A percentile compares a stretch with the other conserved stretches of the same genome.
phyloP scores from a whole-genome alignment of 805 yeast species.

The Crinitomyces ghanaensis region DNA sequence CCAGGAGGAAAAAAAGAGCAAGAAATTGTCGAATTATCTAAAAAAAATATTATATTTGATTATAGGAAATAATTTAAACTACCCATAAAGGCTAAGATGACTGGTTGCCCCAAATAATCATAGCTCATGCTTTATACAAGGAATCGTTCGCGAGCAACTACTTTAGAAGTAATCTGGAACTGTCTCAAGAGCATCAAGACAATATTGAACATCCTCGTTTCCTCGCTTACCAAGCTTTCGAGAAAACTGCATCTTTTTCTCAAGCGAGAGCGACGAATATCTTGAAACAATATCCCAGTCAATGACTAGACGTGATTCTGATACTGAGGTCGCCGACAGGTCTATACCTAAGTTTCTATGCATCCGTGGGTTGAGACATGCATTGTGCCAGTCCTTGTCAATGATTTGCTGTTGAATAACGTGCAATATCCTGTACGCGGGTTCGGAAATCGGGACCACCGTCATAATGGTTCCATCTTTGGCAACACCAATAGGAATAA shows the following conservation, averaged over 20 bases:
- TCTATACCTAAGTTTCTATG: conserved; percentile 16
- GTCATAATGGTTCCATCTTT: conserved; percentile 70
- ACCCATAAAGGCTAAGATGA: too few relatives aligned
- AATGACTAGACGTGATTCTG: conserved; percentile 16
- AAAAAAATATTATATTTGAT: too few relatives aligned
- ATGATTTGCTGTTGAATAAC: conserved; percentile 78
- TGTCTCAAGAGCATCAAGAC: conserved; percentile 10
- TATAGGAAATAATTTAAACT: too few relatives aligned
- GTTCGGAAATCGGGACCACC: conserved; percentile 65
- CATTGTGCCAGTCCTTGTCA: conserved; percentile 60
- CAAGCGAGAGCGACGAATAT: conserved; percentile 18
- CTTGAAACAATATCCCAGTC: conserved; percentile 20
- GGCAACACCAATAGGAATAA: conserved; percentile 56
- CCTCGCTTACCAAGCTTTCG: conserved; percentile 23
- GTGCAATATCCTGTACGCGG: conserved; percentile 66
- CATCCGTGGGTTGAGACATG: conserved; percentile 66
- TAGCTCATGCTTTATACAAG: too few relatives aligned
- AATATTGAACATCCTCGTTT: conserved; percentile 16
- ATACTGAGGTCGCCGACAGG: conserved; percentile 5
- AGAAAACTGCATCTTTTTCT: conserved; percentile 18
- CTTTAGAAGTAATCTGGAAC: conserved; percentile 11
- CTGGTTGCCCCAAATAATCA: too few relatives aligned
- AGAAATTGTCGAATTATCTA: too few relatives aligned
- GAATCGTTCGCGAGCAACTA: too few relatives aligned
- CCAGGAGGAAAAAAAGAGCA: too few relatives aligned